Evolutionary conservation across 495 filamentous ascomycete species (phyloP).

Genomic region (Penicillium angulare): DNA sequence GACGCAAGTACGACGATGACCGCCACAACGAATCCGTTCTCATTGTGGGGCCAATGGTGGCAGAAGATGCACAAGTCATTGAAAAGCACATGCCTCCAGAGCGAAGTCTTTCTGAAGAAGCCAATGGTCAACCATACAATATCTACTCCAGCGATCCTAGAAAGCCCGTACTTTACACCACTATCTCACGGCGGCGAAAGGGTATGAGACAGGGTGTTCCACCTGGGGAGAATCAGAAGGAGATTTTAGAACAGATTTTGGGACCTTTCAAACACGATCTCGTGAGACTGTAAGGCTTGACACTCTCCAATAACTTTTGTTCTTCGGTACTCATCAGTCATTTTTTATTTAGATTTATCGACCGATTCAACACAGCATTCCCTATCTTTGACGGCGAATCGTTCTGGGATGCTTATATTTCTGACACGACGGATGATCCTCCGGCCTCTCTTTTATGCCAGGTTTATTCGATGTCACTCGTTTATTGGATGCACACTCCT

Average conservation of each 20-base stretch:
- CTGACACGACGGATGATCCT: slow-evolving; percentile 40
- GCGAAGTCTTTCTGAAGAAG: slow-evolving; percentile 37
- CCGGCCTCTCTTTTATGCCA: slow-evolving; percentile 52
- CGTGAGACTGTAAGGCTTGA: slow-evolving; percentile 43
- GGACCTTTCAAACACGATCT: slow-evolving; percentile 52
- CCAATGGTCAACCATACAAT: slow-evolving; percentile 46
- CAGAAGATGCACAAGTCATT: slow-evolving; percentile 52
- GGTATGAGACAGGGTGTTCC: slow-evolving; percentile 48
- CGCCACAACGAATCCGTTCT: slow-evolving; percentile 48
- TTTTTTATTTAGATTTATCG: slow-evolving; percentile 47
- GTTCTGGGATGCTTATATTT: slow-evolving; percentile 46
- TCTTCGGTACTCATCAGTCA: slow-evolving; percentile 4
- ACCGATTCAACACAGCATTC: slow-evolving; percentile 52
- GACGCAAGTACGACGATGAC: slow-evolving; percentile 36
- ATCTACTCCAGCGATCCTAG: slow-evolving; percentile 49
- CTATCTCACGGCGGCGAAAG: slow-evolving; percentile 45
- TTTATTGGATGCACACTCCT: slow-evolving; percentile 50
- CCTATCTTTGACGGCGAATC: slow-evolving; percentile 53
- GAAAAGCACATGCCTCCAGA: slow-evolving; percentile 50
- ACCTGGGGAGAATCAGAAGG: slow-evolving; percentile 51
- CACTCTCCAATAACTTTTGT: neutral
- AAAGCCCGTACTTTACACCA: slow-evolving; percentile 48
- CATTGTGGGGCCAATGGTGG: slow-evolving; percentile 51
- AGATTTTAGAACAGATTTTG: slow-evolving; percentile 54
- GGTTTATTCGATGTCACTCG: slow-evolving; percentile 51